Evolutionary conservation across 2,329 filamentous ascomycete species (phyloP), one percentile per base, ranked within the genome.

Genomic region (Pseudogymnoascus sp.): DNA sequence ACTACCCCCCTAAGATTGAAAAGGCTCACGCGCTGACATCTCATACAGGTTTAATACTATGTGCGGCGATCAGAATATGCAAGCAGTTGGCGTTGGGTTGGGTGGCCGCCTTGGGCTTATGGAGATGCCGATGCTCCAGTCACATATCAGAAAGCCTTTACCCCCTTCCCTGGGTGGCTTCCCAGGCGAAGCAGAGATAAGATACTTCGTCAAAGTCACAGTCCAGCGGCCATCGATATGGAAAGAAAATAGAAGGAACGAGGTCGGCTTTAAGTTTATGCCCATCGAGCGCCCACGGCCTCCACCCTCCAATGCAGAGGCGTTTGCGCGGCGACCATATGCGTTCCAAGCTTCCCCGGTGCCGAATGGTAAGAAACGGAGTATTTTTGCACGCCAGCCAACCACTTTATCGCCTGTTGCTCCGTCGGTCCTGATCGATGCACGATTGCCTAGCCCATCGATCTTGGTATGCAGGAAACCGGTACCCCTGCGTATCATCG

Each of bases 181-280:
- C 68, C 90, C 91, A 0, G 88, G 88, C 33, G 86, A 93, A 74
- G 93, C 93, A 21, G 92, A 96, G 75, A 93, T 97, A 65, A 84
- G 87, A 68, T 99, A 99, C 76, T 99, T 90, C 73, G 82, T 97
- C 72, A 99, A 99, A 74, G 91, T 89, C n/a, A 97, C 95, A 0
- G 86, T 97, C 5, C 90, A 92, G 71, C 82, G 92, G n/a, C 91
- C 92, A 0, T 87, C 89, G 13, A 82, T 97, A 64, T 91, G 96
- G 76, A 93, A 93, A 72, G 92, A 96, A 76, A 97, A 97, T 71
- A 89, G 91, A 74, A 82, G 93, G 19, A 80, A 81, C 67, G 78
- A 83, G 66, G 72, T 81, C 37, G 85, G 86, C 37, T 88, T 97
- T 76, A 93, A 90, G 64, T 95, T 99, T 73, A 81, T 97, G 38